Conservation (phyloP, 495 filamentous ascomycete species). For the Daldinia caldariorum region DNA sequence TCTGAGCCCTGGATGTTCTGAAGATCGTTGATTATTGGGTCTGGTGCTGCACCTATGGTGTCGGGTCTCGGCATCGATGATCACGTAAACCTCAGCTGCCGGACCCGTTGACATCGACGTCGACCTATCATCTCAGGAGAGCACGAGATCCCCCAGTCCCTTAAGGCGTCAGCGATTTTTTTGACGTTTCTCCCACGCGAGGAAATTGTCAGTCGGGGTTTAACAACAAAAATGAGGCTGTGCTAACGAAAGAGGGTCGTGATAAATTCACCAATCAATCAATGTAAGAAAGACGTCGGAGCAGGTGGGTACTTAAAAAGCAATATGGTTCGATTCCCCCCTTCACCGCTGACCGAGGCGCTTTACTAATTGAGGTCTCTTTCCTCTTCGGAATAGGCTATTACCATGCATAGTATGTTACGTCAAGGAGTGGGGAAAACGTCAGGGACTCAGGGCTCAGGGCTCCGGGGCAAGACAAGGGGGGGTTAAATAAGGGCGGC, state of each 20-base stretch:
- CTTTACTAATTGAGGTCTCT: slow-evolving; percentile 33
- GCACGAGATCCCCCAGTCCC: not conserved
- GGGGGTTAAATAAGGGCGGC: slow-evolving; percentile 31
- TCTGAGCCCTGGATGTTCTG: slow-evolving; percentile 38
- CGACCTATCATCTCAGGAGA: slow-evolving; percentile 13
- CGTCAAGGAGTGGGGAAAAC: slow-evolving; percentile 34
- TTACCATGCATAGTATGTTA: slow-evolving; percentile 36
- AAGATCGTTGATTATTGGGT: slow-evolving; percentile 37
- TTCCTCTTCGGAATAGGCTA: slow-evolving; percentile 44
- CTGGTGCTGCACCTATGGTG: slow-evolving; percentile 27
- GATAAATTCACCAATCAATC: slow-evolving; percentile 41
- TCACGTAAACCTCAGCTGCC: slow-evolving; percentile 37
- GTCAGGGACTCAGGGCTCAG: slow-evolving; percentile 26
- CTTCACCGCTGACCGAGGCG: slow-evolving; percentile 44
- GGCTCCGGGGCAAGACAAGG: slow-evolving; percentile 42
- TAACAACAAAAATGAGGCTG: slow-evolving; percentile 29
- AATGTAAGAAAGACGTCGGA: slow-evolving; percentile 32
- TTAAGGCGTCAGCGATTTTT: not conserved
- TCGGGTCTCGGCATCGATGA: slow-evolving; percentile 40
- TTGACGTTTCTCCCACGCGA: slow-evolving; percentile 6
- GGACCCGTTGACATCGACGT: slow-evolving; percentile 12
- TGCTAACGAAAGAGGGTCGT: slow-evolving; percentile 26
- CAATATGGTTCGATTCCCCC: slow-evolving; percentile 42
- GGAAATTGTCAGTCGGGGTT: slow-evolving; percentile 25
- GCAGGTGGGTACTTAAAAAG: slow-evolving; percentile 28